Base-by-base conservation (phyloP, 768 basidiomycete species). In the Inosperma sp. region DNA sequence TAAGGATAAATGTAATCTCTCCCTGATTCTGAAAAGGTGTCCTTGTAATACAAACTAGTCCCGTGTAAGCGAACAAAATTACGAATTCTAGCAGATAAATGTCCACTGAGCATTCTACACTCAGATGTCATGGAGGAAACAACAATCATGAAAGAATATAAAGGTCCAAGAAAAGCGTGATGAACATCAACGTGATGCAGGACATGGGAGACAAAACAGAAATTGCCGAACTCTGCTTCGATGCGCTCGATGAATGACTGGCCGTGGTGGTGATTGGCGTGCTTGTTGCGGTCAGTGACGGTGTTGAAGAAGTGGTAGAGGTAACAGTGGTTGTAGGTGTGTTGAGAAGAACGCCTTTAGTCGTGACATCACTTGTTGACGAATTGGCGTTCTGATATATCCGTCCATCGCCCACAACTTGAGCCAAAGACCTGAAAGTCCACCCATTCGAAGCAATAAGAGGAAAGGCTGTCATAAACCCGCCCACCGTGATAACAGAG, bases 391-490 rank as follows among this genome's bases (percentile, higher is more conserved):
- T 81, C 61, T 75, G 77, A 51, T 81, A 83, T 13, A 67, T 52
- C 16, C 66, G 62, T 33, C 72, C 67, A 21, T 65, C 61, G 14
- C 62, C 71, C 14, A 73, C 62, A 50, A 77, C 55, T 31, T 67
- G 64, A 7, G 81, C 76, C 39, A 86, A 68, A 41, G 83, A 83
- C 31, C 70, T 68, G 23, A 82, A 71, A 27, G 76, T 75, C 93
- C 93, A 97, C 9, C 83, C 84, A 56, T 83, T 82, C 4, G 73
- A 58, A 54, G 72, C 70, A 66, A 93, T 82, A 31, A 79, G 53
- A 3, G 84, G 82, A 64, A 77, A 89, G 7, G 78, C 77, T 34
- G 70, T 68, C 0, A 85, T 81, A 68, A 93, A 94, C 3, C 81
- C 80, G 30, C 72, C 57, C 17, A 91, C 83, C 26, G 84, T 72